These are phyloP conservation scores for Citeromyces hawaiiensis DNA, from an alignment of 1,139 yeast species.

Conservation along the genomic window DNA sequence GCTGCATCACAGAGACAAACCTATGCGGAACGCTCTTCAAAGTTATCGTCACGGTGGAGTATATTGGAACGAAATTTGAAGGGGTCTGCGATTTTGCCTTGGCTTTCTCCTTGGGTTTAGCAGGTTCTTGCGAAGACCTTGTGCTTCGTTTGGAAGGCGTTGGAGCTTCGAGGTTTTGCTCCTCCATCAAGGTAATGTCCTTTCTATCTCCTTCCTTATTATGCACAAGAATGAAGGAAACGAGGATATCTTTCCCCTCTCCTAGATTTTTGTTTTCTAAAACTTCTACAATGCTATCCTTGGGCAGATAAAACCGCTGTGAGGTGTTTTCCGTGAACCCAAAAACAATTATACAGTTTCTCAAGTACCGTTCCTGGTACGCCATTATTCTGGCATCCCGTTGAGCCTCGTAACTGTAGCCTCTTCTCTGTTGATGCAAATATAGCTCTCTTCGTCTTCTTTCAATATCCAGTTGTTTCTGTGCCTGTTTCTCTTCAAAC, in stretches of 20 bases:
- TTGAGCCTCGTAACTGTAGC: slow-evolving; percentile 6
- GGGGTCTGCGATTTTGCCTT: slow-evolving; percentile 13
- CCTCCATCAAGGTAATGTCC: slow-evolving; percentile 2
- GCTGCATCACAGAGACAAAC: slow-evolving; percentile 53
- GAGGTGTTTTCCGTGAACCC: slow-evolving; percentile 76
- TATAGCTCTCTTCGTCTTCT: slow-evolving; percentile 3
- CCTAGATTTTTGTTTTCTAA: slow-evolving; percentile 8
- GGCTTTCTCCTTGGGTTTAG: slow-evolving; percentile 6
- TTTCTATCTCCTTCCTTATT: slow-evolving; percentile 18
- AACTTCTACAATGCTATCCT: slow-evolving; percentile 62
- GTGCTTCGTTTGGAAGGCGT: slow-evolving; percentile 3
- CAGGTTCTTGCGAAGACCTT: slow-evolving; percentile 2
- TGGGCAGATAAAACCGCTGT: slow-evolving; percentile 64
- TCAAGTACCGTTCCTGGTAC: slow-evolving; percentile 57
- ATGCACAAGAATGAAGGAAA: slow-evolving; percentile 56
- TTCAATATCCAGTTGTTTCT: slow-evolving; percentile 8
- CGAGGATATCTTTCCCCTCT: slow-evolving; percentile 27
- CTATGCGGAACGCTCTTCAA: slow-evolving; percentile 52
- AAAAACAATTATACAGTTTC: slow-evolving; percentile 64
- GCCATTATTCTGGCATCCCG: slow-evolving; percentile 48
- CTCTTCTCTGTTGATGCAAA: slow-evolving; percentile 6
- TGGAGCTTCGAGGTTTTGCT: slow-evolving; percentile 2
- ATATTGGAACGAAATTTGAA: slow-evolving; percentile 22
- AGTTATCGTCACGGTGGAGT: slow-evolving; percentile 51
- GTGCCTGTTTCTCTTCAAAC: slow-evolving; percentile 2